Evolutionary conservation across 495 filamentous ascomycete genomes (phyloP).

Genomic region (Jackrogersella multiformis): DNA sequence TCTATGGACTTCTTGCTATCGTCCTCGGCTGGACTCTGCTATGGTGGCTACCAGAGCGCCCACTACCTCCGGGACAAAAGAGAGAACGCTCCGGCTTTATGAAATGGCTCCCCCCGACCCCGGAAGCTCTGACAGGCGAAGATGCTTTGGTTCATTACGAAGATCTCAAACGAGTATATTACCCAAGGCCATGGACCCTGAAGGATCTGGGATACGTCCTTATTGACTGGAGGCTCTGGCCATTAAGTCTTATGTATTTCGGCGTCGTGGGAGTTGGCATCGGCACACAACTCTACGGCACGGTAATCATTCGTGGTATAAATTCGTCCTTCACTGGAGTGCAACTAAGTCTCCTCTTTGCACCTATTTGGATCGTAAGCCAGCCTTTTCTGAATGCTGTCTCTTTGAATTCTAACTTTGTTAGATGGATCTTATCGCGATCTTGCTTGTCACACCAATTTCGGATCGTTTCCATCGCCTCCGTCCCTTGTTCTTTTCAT

Average conservation of each 20-base stretch:
- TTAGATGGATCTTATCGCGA: slow-evolving; percentile 86
- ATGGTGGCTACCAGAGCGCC: slow-evolving; percentile 92
- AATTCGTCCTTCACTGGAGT: slow-evolving; percentile 75
- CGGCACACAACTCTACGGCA: slow-evolving; percentile 86
- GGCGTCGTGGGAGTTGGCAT: slow-evolving; percentile 93
- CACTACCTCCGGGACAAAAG: slow-evolving; percentile 69
- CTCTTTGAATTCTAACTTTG: slow-evolving; percentile 12
- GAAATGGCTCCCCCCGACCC: slow-evolving; percentile 69
- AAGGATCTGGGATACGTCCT: slow-evolving; percentile 73
- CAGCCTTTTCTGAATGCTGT: neutral
- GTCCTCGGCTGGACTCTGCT: slow-evolving; percentile 75
- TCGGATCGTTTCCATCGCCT: slow-evolving; percentile 87
- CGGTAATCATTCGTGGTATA: slow-evolving; percentile 82
- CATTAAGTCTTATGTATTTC: slow-evolving; percentile 89
- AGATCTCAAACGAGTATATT: slow-evolving; percentile 83
- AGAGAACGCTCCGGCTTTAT: slow-evolving; percentile 56
- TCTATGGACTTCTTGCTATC: slow-evolving; percentile 81
- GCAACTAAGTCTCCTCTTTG: slow-evolving; percentile 81
- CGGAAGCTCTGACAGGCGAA: slow-evolving; percentile 76
- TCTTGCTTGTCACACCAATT: slow-evolving; percentile 83
- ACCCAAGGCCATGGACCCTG: slow-evolving; percentile 72
- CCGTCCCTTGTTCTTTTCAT: slow-evolving; percentile 84
- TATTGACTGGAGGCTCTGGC: slow-evolving; percentile 87
- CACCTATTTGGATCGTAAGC: slow-evolving; percentile 90
- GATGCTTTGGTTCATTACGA: slow-evolving; percentile 86